Percentiles rank a stretch among this genome's conserved stretches.
Evolutionary conservation across 768 basidiomycete species (phyloP).

Genomic region (Artomyces pyxidatus): DNA sequence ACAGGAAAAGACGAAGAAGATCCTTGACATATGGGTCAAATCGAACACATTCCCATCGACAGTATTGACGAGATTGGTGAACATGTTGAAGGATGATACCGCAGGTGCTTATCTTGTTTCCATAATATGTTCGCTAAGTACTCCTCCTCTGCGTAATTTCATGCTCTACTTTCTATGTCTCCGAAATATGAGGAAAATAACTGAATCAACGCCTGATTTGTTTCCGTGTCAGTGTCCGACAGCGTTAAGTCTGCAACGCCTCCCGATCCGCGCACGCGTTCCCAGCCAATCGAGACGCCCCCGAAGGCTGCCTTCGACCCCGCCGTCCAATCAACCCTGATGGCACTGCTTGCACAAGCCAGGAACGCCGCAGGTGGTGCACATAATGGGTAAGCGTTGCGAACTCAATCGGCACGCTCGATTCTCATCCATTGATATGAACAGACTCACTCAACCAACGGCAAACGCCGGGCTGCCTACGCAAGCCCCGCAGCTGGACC

Average conservation of each 20-base stretch:
- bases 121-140: conserved; percentile 76
- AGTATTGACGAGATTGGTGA: conserved; percentile 65
- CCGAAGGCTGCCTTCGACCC: conserved; percentile 17
- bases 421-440: conserved; percentile 2
- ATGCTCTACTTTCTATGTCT: conserved; percentile 37
- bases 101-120: conserved; percentile 83
- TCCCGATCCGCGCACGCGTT: conserved; percentile 11
- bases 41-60: conserved; percentile 78
- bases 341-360: conserved; percentile 60
- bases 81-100: conserved; percentile 53
- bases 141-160: conserved; percentile 58
- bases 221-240: conserved; percentile 26
- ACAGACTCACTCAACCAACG: conserved; percentile 49
- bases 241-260: conserved; percentile 12
- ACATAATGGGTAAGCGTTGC: conserved; percentile 28
- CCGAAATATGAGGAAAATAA: conserved; percentile 49
- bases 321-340: conserved; percentile 15
- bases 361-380: conserved; percentile 34
- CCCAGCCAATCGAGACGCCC: conserved; percentile 12
- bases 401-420: neutral
- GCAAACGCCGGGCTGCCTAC: conserved; percentile 39
- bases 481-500: conserved; percentile 32
- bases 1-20: conserved; percentile 96
- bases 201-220: conserved; percentile 52
- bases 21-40: conserved; percentile 97